Evolutionary conservation across 345 rosid genomes (phyloP).

Genomic region (Eucalyptus virginea): DNA sequence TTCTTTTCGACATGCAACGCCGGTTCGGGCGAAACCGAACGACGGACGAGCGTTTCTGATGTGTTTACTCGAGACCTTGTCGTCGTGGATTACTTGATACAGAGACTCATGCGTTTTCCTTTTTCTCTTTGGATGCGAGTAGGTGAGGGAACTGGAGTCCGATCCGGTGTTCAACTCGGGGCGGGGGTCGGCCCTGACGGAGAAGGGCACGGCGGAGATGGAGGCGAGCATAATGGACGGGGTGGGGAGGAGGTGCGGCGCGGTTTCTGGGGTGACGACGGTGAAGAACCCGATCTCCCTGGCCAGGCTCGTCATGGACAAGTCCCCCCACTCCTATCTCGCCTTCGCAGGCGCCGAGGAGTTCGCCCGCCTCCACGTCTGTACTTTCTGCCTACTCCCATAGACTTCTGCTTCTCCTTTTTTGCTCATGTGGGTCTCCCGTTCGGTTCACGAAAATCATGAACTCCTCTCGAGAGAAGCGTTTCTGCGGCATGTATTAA

Average conservation of each 20-base stretch:
- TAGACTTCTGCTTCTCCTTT: background rate
- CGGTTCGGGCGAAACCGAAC: background rate
- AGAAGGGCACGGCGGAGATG: slow-evolving; percentile 92
- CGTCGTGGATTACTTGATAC: background rate
- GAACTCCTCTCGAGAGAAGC: background rate
- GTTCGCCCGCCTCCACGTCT: slow-evolving; percentile 73
- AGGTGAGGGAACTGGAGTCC: slow-evolving; percentile 82
- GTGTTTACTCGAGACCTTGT: background rate
- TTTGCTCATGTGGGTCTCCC: background rate
- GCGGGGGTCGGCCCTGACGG: slow-evolving; percentile 91
- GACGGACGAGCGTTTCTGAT: background rate
- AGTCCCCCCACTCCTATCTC: slow-evolving; percentile 90
- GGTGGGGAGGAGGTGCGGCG: slow-evolving; percentile 73
- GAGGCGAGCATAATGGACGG: slow-evolving; percentile 99
- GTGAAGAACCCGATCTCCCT: slow-evolving; percentile 90
- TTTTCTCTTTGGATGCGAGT: background rate
- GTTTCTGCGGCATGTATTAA: background rate
- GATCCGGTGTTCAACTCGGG: slow-evolving; percentile 96
- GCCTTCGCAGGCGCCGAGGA: slow-evolving; percentile 92
- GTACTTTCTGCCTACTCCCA: background rate
- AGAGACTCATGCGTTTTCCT: background rate
- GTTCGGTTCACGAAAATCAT: background rate
- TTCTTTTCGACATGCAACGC: background rate
- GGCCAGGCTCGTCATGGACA: slow-evolving; percentile 94
- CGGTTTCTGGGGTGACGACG: slow-evolving; percentile 78